Base-by-base conservation (phyloP, 306 rosid species). In the Corylus americana region DNA sequence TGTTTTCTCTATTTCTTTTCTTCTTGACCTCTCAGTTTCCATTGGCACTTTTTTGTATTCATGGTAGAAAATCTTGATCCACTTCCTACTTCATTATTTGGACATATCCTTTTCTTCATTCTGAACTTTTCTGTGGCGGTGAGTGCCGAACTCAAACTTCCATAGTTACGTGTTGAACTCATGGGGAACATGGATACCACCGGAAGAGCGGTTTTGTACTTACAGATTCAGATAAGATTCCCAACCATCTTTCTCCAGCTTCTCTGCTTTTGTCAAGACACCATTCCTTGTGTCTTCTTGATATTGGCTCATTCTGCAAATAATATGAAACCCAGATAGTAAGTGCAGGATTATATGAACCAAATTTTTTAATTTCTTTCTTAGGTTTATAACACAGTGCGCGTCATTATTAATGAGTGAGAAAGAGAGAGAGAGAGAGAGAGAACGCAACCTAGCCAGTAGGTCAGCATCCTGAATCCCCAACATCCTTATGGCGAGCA, bases 401-500 rank as follows among this genome's bases (percentile, higher is more conserved):
- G 25, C 25, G 25, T 22, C 25, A 22, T 22, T 22, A 22, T 22
- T 22, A 22, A 22, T 0, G 0, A 22, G 25, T 22, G 8, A 78
- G 51, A 51, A 39, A n/a, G 76, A 74, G 55, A 78, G 51, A 51
- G 76, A 74, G 55, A 78, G 51, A 51, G 62, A 39, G 5, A 70
- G 18, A 78, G 73, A 12, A 14, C 42, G 25, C 12, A 77, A 92
- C 98, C 97, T 94, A 70, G 91, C 85, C 39, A 62, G 22, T 73
- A 91, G 87, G 77, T 83, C 76, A 12, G 82, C 48, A 75, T 90
- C 74, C 11, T 77, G 70, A 55, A 84, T 73, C 11, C 88, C 91
- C 80, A 91, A 83, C 13, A 88, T 88, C 86, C 97, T 83, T 49
- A 84, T 88, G 3, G 92, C 96, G 29, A 90, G 84, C 74, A 91